Evolutionary conservation across 305 asterid species (phyloP), one percentile per base, ranked within the genome.

Genomic region (Petunia hybrid): DNA sequence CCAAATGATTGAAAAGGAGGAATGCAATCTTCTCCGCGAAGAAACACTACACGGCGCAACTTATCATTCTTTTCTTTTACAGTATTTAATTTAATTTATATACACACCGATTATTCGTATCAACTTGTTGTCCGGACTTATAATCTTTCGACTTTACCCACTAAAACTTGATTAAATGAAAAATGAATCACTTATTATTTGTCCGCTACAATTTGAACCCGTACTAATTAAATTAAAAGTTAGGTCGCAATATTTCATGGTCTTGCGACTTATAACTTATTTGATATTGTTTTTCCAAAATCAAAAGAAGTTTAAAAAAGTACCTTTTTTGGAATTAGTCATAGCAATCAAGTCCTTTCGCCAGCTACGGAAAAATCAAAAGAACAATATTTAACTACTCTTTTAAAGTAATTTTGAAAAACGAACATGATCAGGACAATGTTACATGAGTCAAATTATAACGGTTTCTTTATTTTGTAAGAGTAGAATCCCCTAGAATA

Each of bases 391-490:
- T 36, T 51, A 73, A 36, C 78, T 13, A 71, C 8, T 40, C 1
- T 16, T 42, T 8, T 42, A 40, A 39, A 69, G 40, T 42, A 41
- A 51, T 43, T 42, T 43, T 69, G 55, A 67, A 71, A 46, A 71
- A 71, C 35, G 77, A 71, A 73, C 63, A 46, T 36, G 78, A 73
- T 51, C 36, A 48, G 48, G 78, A 71, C 31, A 48, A 56, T 48
- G 62, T 10, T 31, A 36, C 64, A 51, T 6, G 31, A 36, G 14
- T 73, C 2, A 46, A 73, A 51, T 7, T 36, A 53, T 73, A 51
- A 51, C 16, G 2, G 36, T 53, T 0, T 73, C 78, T 73, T 73
- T 53, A 13, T 10, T 36, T 8, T 6, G 8, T 51, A 36, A 61
- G 36, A 73, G 12, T 35, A 71, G n/a, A 73, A 43, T 53, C 78